phyloP scores from a whole-genome alignment of 2,329 filamentous ascomycete genomes.

The Fusarium pilosicola region DNA sequence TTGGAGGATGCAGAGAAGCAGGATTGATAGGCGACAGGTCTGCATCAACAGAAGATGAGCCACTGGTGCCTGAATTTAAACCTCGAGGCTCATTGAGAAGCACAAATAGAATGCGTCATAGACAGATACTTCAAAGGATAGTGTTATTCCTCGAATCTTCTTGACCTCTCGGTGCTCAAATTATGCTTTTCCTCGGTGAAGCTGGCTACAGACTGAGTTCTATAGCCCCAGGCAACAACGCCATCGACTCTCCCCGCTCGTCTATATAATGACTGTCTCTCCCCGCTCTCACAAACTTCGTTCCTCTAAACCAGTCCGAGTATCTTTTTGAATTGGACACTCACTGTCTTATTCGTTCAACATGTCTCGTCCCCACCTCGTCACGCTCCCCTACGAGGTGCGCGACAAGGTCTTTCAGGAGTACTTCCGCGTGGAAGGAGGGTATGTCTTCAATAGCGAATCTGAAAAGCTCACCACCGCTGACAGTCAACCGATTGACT shows the following conservation, averaged over 20 bases:
- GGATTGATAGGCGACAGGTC: background rate
- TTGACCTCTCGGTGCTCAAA: background rate
- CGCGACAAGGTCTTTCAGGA: background rate
- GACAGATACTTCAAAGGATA: rapidly evolving
- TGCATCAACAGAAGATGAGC: background rate
- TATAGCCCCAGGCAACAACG: background rate
- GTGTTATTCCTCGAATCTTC: background rate
- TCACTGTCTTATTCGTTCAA: background rate
- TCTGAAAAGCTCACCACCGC: background rate
- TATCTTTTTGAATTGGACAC: background rate
- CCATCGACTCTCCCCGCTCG: background rate
- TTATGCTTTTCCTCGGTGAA: background rate
- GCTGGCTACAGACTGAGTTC: background rate
- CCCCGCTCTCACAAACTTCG: background rate
- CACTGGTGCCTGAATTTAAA: background rate
- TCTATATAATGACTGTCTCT: background rate
- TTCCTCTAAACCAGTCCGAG: background rate
- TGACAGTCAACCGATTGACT: background rate
- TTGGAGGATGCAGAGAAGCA: background rate
- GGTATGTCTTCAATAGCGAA: background rate
- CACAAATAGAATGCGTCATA: background rate
- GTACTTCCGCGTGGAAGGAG: background rate
- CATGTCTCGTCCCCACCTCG: background rate
- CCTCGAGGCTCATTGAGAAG: rapidly evolving
- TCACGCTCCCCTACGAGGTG: background rate